These are phyloP conservation scores for Sclerotinia glacialis DNA, from an alignment of 2,329 filamentous ascomycete species.

Conservation along the genomic window DNA sequence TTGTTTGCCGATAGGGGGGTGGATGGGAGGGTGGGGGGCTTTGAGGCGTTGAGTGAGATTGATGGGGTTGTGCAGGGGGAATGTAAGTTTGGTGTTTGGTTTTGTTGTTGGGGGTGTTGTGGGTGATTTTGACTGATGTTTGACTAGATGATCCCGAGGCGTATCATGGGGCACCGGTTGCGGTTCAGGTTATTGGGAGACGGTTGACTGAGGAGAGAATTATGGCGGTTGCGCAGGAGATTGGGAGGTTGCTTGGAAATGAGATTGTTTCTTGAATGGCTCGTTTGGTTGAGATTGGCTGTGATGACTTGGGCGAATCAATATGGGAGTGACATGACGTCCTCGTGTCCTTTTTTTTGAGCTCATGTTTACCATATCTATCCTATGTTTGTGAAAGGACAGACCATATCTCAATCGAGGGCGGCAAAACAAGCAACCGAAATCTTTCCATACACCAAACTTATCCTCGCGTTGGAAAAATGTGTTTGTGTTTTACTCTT, in stretches of 20 bases:
- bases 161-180: slow-evolving; percentile 35
- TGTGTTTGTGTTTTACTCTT: too few relatives aligned
- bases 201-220: slow-evolving; percentile 35
- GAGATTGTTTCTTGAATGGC: slow-evolving; percentile 27
- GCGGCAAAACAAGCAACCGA: too few relatives aligned
- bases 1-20: slow-evolving; percentile 43
- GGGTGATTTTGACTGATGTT: slow-evolving; percentile 29
- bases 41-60: slow-evolving; percentile 29
- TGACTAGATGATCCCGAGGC: slow-evolving; percentile 32
- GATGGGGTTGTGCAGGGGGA: slow-evolving; percentile 34
- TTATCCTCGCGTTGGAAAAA: too few relatives aligned
- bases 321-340: too few relatives aligned
- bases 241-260: slow-evolving; percentile 40
- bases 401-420: too few relatives aligned
- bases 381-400: too few relatives aligned
- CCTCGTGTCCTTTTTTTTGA: too few relatives aligned
- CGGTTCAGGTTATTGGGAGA: slow-evolving; percentile 35
- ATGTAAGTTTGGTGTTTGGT: slow-evolving; percentile 26
- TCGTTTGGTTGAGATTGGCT: not conserved
- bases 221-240: slow-evolving; percentile 41
- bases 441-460: too few relatives aligned
- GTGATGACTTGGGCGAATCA: not conserved
- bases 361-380: too few relatives aligned
- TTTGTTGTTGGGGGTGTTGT: not conserved
- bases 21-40: slow-evolving; percentile 34